phyloP scores from a whole-genome alignment of 768 basidiomycete genomes.

The Termitomyces sp. region DNA sequence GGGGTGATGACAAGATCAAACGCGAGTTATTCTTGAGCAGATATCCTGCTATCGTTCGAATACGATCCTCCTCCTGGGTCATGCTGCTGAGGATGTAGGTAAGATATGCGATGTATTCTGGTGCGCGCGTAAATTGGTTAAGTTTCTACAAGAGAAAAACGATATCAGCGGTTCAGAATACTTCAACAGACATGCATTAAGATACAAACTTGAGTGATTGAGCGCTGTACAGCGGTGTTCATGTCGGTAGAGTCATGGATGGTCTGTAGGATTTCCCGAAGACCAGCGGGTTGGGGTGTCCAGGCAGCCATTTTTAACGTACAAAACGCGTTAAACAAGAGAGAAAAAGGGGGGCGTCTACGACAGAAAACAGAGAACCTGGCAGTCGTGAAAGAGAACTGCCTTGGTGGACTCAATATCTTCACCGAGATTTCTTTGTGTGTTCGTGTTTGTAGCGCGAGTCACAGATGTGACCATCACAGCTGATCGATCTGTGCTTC shows the following conservation, averaged over 20 bases:
- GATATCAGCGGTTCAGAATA: conserved; percentile 16
- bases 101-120: conserved; percentile 95
- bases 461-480: conserved; percentile 17
- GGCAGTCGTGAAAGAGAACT: conserved; percentile 17
- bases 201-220: conserved; percentile 72
- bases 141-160: conserved; percentile 57
- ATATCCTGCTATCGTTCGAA: conserved; percentile 94
- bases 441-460: conserved; percentile 10
- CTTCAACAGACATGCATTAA: conserved; percentile 16
- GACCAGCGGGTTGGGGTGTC: conserved; percentile 79
- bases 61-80: conserved; percentile 84
- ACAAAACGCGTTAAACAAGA: conserved; percentile 33
- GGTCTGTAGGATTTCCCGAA: conserved; percentile 89
- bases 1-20: conserved; percentile 64
- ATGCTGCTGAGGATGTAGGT: conserved; percentile 85
- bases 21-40: conserved; percentile 94
- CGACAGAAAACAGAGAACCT: conserved; percentile 19
- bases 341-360: conserved; percentile 17
- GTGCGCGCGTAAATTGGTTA: conserved; percentile 79
- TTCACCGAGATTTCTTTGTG: conserved; percentile 22
- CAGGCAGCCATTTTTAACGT: conserved; percentile 62
- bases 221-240: conserved; percentile 70
- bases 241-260: conserved; percentile 87
- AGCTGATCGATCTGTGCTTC: conserved; percentile 9
- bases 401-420: conserved; percentile 14